Conservation (phyloP, 2,329 filamentous ascomycete genomes). For the Scopulariopsis brevicaulis region DNA sequence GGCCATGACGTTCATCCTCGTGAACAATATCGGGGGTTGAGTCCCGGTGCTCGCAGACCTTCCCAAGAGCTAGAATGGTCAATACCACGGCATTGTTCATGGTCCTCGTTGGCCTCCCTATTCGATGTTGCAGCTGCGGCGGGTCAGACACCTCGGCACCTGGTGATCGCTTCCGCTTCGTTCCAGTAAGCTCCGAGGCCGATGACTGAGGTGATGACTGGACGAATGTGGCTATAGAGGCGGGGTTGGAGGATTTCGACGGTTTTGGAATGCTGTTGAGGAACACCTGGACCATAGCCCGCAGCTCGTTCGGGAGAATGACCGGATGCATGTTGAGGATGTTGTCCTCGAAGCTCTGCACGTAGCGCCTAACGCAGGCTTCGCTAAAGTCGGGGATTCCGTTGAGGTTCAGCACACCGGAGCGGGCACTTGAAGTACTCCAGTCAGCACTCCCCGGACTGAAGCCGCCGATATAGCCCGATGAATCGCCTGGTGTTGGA, state of each 20-base stretch:
- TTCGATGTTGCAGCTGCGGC: slow-evolving; percentile 21
- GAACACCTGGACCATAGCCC: slow-evolving; percentile 41
- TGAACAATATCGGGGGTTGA: slow-evolving; percentile 46
- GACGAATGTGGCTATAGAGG: slow-evolving; percentile 1
- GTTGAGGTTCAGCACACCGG: slow-evolving; percentile 19
- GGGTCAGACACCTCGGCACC: slow-evolving; percentile 20
- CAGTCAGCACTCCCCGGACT: slow-evolving; percentile 22
- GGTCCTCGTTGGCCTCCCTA: slow-evolving; percentile 46
- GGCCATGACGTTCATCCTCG: neutral
- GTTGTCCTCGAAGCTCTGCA: slow-evolving; percentile 45
- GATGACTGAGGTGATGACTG: slow-evolving; percentile 6
- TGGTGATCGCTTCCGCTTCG: slow-evolving; percentile 47
- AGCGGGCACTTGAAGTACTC: slow-evolving; percentile 25
- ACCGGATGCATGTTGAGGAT: slow-evolving; percentile 58
- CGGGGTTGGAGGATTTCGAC: slow-evolving; percentile 4
- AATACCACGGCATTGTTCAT: slow-evolving; percentile 75
- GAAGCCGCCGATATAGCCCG: slow-evolving; percentile 46
- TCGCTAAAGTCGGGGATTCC: slow-evolving; percentile 44
- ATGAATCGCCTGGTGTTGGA: slow-evolving; percentile 41
- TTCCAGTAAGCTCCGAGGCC: slow-evolving; percentile 17
- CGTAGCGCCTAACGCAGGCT: slow-evolving; percentile 37
- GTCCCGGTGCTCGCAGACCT: slow-evolving; percentile 54
- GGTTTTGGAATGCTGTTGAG: slow-evolving; percentile 30
- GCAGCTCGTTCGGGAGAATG: slow-evolving; percentile 39
- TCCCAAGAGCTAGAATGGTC: slow-evolving; percentile 74